A percentile compares a stretch with the other conserved stretches of the same genome.
Evolutionary conservation across 2,329 filamentous ascomycete genomes (phyloP).

Genomic region (Trichophyton mentagrophytes): DNA sequence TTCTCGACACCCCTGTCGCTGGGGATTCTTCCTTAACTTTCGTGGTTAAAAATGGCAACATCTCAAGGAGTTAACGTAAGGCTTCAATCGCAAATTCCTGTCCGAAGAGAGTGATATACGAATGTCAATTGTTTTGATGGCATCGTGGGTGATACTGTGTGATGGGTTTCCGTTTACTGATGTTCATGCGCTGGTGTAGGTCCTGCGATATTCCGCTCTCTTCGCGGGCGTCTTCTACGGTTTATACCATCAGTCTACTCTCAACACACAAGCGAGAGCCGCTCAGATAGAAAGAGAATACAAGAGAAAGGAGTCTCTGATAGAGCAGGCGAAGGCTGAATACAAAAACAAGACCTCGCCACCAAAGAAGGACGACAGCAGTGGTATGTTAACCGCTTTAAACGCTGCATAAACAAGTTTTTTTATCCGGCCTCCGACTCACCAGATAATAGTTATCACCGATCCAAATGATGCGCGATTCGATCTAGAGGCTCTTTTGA

Average conservation of each 20-base stretch:
- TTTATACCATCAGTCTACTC: constrained; percentile 77
- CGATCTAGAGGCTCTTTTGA: constrained; percentile 77
- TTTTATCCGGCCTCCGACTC: background rate
- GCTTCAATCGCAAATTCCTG: background rate
- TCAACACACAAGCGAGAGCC: constrained; percentile 58
- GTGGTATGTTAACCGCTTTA: constrained; percentile 18
- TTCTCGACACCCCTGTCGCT: constrained; percentile 19
- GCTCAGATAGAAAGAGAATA: constrained; percentile 68
- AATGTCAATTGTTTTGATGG: background rate
- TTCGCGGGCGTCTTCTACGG: constrained; percentile 89
- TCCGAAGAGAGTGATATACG: background rate
- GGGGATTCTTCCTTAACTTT: constrained; percentile 21
- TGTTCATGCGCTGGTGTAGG: constrained; percentile 42
- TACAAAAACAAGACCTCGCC: constrained; percentile 64
- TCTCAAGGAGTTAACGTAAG: constrained; percentile 56
- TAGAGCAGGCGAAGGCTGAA: constrained; percentile 83
- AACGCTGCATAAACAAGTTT: background rate
- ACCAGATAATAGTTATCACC: constrained; percentile 46
- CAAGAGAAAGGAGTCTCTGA: constrained; percentile 79
- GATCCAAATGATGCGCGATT: constrained; percentile 81
- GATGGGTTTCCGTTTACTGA: background rate
- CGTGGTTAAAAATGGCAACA: constrained; percentile 44
- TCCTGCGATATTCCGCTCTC: constrained; percentile 92
- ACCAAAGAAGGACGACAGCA: constrained; percentile 21
- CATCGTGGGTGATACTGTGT: background rate